Base-by-base conservation (phyloP, 2,329 filamentous ascomycete genomes). In the Graphilbum ipis-grandicollis region DNA sequence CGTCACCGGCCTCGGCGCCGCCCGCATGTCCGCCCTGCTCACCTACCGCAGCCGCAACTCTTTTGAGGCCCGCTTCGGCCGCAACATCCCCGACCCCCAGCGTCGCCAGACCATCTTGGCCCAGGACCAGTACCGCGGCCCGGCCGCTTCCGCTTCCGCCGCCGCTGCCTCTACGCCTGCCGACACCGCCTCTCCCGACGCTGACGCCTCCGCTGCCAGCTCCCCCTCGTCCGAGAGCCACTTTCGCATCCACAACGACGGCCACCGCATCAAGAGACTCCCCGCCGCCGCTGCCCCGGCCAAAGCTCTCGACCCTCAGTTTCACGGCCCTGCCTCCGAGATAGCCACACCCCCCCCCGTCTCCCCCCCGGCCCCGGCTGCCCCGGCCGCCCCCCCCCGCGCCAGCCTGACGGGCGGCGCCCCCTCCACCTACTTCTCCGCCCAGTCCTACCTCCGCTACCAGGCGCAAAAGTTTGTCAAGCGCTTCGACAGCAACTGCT, bases 1-100 rank as follows among this genome's bases (percentile, higher is more conserved):
- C 1, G 65, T 75, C 0, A 79, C 85, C 1, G 90, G 90, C 1
- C 70, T 98, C 2, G 85, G 86, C 12, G 90, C 90, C 8, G 90
- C 90, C 19, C 84, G 90, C 50, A 98, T 98, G 90, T 84, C 86
- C 39, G 90, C 90, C 2, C 71, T 98, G 28, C 65, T 98, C 48
- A 98, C 90, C 7, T 98, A 98, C 59, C 76, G 90, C 47, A 94
- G 85, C 53, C 81, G 90, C 36, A 88, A 98, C 58, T 96, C 90
- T 0, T 98, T 98, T 47, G 90, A 98, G 60, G 75, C 85, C 15
- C 76, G 90, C 5, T 98, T 98, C 52, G 90, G 90, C 15, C 75
- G 90, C 40, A 96, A 94, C 54, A 88, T 74, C 2, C 86, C 86
- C 1, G 85, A 96, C 51, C 74, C 85, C 1, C 79, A 79, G 6